These are phyloP conservation scores for Endoconidiophora laricicola DNA, from an alignment of 2,329 filamentous ascomycete species.

Conservation along the genomic window DNA sequence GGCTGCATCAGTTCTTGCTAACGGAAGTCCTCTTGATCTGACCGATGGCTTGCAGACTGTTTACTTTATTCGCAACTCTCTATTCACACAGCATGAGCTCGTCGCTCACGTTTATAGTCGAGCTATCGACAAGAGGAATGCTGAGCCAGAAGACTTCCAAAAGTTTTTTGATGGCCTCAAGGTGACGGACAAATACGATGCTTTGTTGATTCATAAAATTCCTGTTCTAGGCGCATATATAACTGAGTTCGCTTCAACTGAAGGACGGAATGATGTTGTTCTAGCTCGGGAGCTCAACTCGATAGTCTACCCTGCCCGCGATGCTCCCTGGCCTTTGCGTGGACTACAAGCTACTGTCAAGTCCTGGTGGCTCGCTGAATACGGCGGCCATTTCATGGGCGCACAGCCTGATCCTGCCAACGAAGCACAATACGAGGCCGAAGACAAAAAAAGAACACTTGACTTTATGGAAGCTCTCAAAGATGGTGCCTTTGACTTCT, in stretches of 20 bases:
- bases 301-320: constrained; percentile 49
- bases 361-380: constrained; percentile 83
- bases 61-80: constrained; percentile 61
- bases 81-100: constrained; percentile 79
- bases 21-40: constrained; percentile 31
- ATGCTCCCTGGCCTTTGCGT: constrained; percentile 52
- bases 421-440: constrained; percentile 21
- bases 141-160: constrained; percentile 54
- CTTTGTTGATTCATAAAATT: constrained; percentile 58
- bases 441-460: constrained; percentile 54
- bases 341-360: constrained; percentile 65
- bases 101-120: constrained; percentile 66
- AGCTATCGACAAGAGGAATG: constrained; percentile 60
- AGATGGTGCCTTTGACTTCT: constrained; percentile 83
- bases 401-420: constrained; percentile 40
- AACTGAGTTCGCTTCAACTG: constrained; percentile 60
- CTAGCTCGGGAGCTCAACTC: constrained; percentile 56
- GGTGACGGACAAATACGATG: constrained; percentile 61
- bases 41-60: constrained; percentile 60
- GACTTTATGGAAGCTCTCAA: constrained; percentile 62
- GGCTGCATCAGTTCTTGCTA: constrained; percentile 58
- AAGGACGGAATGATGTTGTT: constrained; percentile 48
- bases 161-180: constrained; percentile 52
- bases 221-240: constrained; percentile 66
- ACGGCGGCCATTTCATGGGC: constrained; percentile 77